These are phyloP conservation scores for Ophioceras dolichostomum DNA, from an alignment of 2,329 filamentous ascomycete species.

Conservation along the genomic window DNA sequence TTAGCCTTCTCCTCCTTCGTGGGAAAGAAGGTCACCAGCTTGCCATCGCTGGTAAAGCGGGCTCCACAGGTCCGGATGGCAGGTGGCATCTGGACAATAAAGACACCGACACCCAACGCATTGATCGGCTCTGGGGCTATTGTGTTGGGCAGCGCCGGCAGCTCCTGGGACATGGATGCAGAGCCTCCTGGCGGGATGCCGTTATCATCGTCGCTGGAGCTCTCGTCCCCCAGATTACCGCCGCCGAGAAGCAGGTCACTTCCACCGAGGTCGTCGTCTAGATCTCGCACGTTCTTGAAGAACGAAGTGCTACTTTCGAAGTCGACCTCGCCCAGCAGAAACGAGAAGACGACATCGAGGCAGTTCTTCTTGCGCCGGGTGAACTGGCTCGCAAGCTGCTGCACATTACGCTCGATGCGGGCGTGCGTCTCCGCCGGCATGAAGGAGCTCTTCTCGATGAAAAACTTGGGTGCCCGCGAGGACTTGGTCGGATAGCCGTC, in stretches of 20 bases:
- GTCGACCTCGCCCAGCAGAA: conserved; percentile 50
- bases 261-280: no score
- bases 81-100: no score
- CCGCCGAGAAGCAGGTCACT: conserved; percentile 41
- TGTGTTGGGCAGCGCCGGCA: conserved; percentile 24
- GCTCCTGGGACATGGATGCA: conserved; percentile 49
- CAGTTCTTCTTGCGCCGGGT: conserved; percentile 47
- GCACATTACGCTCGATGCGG: conserved; percentile 40
- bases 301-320: conserved; percentile 47
- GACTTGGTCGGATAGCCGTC: conserved; percentile 46
- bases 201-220: conserved; percentile 58
- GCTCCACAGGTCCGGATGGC: conserved; percentile 40
- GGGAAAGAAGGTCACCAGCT: conserved; percentile 56
- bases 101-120: no score
- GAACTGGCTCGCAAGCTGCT: conserved; percentile 42
- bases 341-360: conserved; percentile 48
- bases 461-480: conserved; percentile 44
- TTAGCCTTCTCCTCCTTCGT: conserved; percentile 51
- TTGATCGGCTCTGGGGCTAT: no score
- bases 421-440: conserved; percentile 44
- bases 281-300: conserved; percentile 52
- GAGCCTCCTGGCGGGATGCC: conserved; percentile 46
- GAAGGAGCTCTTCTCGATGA: conserved; percentile 48
- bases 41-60: conserved; percentile 49
- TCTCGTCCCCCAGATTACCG: conserved; percentile 52